Evolutionary conservation across 2,329 filamentous ascomycete genomes (phyloP).

Genomic region (Beauveria brongniartii): DNA sequence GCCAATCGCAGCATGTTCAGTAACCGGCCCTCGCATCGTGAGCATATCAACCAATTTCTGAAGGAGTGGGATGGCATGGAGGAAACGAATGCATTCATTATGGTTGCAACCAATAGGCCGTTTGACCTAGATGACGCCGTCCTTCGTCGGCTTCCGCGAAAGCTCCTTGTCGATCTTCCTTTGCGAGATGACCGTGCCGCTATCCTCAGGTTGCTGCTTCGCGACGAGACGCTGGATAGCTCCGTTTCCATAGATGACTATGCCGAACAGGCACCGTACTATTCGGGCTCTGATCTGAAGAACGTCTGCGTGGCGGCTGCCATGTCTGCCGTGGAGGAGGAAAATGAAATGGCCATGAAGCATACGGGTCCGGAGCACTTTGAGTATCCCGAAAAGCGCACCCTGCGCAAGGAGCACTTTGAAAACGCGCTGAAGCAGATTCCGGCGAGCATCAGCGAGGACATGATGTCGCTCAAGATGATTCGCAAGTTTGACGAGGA

Average conservation of each 20-base stretch:
- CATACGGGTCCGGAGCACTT: constrained; percentile 37
- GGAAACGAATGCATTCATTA: constrained; percentile 82
- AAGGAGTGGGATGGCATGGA: constrained; percentile 92
- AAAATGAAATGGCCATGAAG: constrained; percentile 38
- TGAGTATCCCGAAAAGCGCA: constrained; percentile 51
- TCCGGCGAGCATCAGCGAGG: constrained; percentile 83
- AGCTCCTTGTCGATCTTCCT: constrained; percentile 67
- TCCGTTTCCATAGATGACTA: constrained; percentile 54
- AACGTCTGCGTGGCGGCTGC: constrained; percentile 75
- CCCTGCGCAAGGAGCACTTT: constrained; percentile 63
- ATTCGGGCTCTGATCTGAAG: constrained; percentile 78
- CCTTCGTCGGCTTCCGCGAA: constrained; percentile 64
- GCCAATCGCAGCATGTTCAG: constrained; percentile 61
- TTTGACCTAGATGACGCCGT: constrained; percentile 91
- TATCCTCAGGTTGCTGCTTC: constrained; percentile 65
- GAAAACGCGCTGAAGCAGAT: constrained; percentile 82
- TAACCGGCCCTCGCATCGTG: constrained; percentile 65
- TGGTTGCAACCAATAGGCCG: constrained; percentile 93
- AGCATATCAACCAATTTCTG: constrained; percentile 93
- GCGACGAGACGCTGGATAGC: constrained; percentile 54
- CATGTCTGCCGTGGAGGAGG: constrained; percentile 70
- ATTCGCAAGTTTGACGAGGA: constrained; percentile 95
- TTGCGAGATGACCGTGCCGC: constrained; percentile 55
- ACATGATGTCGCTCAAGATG: constrained; percentile 78
- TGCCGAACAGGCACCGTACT: constrained; percentile 62